These are phyloP conservation scores for Colletotrichum tropicicola DNA, from an alignment of 2,329 filamentous ascomycete genomes.

Conservation along the genomic window DNA sequence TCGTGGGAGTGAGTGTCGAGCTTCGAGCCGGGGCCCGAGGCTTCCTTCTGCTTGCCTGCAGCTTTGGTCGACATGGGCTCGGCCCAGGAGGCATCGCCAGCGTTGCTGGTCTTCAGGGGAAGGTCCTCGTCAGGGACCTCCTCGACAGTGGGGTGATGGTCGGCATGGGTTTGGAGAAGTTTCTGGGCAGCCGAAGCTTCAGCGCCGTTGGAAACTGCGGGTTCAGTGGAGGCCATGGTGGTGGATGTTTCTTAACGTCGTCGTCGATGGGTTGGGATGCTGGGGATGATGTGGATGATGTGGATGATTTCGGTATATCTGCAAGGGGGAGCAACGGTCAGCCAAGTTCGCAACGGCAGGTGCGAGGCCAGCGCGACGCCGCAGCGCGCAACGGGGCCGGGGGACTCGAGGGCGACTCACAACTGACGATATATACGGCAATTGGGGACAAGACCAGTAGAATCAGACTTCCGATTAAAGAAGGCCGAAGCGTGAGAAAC, in stretches of 20 bases:
- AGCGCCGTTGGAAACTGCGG: constrained; percentile 44
- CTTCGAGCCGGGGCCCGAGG: constrained; percentile 49
- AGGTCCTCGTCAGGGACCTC: constrained; percentile 85
- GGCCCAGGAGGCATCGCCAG: constrained; percentile 57
- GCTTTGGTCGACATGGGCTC: constrained; percentile 68
- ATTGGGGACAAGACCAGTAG: constrained; percentile 29
- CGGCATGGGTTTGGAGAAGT: constrained; percentile 70
- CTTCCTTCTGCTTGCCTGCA: constrained; percentile 74
- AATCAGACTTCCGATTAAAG: constrained; percentile 29
- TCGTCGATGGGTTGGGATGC: constrained; percentile 9
- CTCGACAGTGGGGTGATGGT: constrained; percentile 76
- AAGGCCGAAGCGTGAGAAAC: constrained; percentile 30
- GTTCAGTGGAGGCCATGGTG: constrained; percentile 53
- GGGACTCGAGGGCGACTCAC: not conserved
- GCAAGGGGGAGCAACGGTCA: constrained; percentile 4
- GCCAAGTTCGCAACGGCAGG: not conserved
- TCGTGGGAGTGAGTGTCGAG: constrained; percentile 91
- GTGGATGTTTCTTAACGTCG: not conserved
- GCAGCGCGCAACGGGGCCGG: not conserved
- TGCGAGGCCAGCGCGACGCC: too few relatives aligned
- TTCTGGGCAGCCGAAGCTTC: constrained; percentile 67
- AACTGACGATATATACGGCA: constrained; percentile 22
- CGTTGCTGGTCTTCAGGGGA: constrained; percentile 53
- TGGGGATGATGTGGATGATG: not conserved
- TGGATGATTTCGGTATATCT: constrained; percentile 27